Conservation (phyloP, 2,329 filamentous ascomycete species). For the Diaporthe vaccinii region DNA sequence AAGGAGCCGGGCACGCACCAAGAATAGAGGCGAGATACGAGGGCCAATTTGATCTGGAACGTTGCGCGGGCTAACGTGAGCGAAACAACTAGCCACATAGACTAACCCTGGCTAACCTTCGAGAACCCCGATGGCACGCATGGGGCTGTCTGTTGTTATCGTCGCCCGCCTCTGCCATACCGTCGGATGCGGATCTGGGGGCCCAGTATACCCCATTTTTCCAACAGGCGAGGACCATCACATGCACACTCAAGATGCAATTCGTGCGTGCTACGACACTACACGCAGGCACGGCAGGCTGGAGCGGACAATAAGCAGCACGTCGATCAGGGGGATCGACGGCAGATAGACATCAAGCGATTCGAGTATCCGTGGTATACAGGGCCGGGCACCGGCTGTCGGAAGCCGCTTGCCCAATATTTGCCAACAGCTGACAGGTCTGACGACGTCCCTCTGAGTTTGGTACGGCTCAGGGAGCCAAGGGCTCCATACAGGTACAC, state of each 20-base stretch:
- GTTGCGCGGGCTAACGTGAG: conserved; percentile 17
- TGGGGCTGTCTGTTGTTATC: background rate
- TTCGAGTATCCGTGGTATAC: conserved; percentile 8
- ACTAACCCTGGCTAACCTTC: conserved; percentile 8
- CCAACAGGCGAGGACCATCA: conserved; percentile 6
- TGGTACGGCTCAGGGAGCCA: background rate
- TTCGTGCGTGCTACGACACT: conserved; percentile 4
- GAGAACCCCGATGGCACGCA: conserved; percentile 11
- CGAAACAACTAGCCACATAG: conserved; percentile 12
- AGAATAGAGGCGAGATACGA: conserved; percentile 31
- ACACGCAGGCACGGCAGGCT: conserved; percentile 26
- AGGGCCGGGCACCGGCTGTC: background rate
- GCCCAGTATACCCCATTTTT: background rate
- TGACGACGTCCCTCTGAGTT: background rate
- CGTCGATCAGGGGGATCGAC: conserved; percentile 38
- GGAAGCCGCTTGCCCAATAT: conserved; percentile 11
- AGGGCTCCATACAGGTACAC: background rate
- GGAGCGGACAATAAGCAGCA: conserved; percentile 23
- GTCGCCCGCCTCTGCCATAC: conserved; percentile 4
- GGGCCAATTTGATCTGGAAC: conserved; percentile 18
- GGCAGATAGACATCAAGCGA: conserved; percentile 17
- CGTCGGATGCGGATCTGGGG: conserved; percentile 6
- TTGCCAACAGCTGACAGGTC: conserved; percentile 2
- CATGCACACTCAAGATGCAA: conserved; percentile 8
- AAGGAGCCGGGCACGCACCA: conserved; percentile 28